phyloP scores from a whole-genome alignment of 345 rosid genomes.

The Psidium guajava region DNA sequence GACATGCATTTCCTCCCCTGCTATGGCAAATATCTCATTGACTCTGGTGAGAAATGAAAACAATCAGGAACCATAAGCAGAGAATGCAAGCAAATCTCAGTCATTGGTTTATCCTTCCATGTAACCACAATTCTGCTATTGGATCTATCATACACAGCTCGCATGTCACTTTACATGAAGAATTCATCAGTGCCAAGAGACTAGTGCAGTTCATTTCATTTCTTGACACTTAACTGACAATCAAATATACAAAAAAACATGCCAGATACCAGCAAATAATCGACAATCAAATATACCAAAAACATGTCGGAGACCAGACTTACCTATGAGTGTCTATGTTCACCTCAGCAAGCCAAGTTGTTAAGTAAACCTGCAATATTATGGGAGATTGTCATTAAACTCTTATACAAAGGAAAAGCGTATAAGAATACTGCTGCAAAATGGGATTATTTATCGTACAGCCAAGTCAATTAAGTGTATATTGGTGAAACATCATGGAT shows the following conservation, averaged over 20 bases:
- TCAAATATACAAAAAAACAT: not conserved
- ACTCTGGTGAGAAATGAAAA: slow-evolving; percentile 25
- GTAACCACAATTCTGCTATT: not conserved
- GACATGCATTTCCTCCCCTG: slow-evolving; percentile 61
- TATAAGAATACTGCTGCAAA: not conserved
- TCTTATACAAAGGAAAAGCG: not conserved
- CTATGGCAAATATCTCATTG: slow-evolving; percentile 43
- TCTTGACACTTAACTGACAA: not conserved
- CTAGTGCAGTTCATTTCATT: not conserved
- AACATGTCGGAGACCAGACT: not conserved
- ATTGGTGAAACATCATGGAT: not conserved
- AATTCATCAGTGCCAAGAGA: not conserved
- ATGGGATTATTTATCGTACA: not conserved
- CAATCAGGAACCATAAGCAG: not conserved
- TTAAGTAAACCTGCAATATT: slow-evolving; percentile 46
- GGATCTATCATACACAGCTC: not conserved
- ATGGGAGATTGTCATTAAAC: not conserved
- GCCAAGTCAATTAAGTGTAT: not conserved
- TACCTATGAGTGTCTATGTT: slow-evolving; percentile 59
- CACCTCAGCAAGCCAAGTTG: slow-evolving; percentile 82
- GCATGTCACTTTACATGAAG: not conserved
- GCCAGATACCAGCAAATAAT: not conserved
- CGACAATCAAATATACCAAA: not conserved
- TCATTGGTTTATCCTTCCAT: not conserved
- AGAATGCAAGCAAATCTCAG: not conserved